Evolutionary conservation across 2,329 filamentous ascomycete species (phyloP).

Genomic region (Aspergillus vadensis): DNA sequence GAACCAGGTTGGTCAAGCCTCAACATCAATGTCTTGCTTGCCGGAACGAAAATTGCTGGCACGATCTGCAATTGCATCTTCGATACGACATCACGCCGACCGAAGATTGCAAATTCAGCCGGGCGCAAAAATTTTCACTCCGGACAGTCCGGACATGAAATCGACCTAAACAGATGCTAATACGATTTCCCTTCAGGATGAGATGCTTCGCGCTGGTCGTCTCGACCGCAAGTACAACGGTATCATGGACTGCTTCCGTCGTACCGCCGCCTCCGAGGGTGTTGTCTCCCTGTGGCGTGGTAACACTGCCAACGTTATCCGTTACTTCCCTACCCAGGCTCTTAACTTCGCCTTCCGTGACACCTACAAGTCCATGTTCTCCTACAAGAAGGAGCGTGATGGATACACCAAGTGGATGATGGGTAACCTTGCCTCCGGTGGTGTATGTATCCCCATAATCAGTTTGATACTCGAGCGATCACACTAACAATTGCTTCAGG

Average conservation of each 20-base stretch:
- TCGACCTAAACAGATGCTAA: not conserved
- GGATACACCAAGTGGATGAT: conserved; percentile 99
- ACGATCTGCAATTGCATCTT: not conserved
- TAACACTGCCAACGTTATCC: conserved; percentile 99
- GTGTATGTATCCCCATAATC: conserved; percentile 67
- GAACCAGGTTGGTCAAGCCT: conserved; percentile 81
- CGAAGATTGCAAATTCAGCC: not conserved
- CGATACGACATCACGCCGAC: not conserved
- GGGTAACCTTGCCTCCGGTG: conserved; percentile 99
- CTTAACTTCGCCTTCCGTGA: conserved; percentile 99
- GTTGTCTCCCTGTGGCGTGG: conserved; percentile 95
- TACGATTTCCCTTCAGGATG: conserved; percentile 67
- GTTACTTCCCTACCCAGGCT: conserved; percentile 99
- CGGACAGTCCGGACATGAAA: not conserved
- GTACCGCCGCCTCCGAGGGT: conserved; percentile 89
- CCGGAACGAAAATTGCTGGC: not conserved
- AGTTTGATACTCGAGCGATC: conserved; percentile 6
- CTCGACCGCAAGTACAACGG: conserved; percentile 96
- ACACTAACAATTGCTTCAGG: conserved; percentile 49
- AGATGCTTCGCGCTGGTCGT: conserved; percentile 99
- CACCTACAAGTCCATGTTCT: conserved; percentile 99
- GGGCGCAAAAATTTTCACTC: conserved; percentile 15
- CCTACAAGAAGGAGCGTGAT: conserved; percentile 99
- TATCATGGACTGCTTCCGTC: conserved; percentile 92
- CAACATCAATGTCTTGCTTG: not conserved